phyloP scores from a whole-genome alignment of 371 early-diverging fungal genomes.

The Nosema muscidifuracis region DNA sequence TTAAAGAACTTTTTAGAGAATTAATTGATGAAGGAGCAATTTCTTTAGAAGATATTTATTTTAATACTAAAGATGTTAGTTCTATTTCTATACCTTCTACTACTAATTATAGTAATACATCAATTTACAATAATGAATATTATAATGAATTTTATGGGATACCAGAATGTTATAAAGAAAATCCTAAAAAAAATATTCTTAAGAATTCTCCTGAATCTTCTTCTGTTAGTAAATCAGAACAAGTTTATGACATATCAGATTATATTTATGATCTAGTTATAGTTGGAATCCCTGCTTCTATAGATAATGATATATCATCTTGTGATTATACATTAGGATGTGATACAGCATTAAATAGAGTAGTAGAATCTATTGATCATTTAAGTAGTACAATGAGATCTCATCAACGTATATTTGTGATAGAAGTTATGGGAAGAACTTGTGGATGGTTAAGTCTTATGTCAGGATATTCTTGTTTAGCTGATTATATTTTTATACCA shows the following conservation, averaged over 20 bases:
- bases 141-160: constrained; percentile 20
- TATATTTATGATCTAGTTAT: constrained; percentile 67
- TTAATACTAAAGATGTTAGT: neutral
- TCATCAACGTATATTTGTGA: constrained; percentile 92
- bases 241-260: no score
- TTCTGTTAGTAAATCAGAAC: no score
- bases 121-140: constrained; percentile 65
- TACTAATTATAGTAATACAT: no score
- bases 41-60: neutral
- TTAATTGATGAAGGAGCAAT: constrained; percentile 66
- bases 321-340: constrained; percentile 87
- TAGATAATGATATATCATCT: constrained; percentile 77
- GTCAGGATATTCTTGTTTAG: constrained; percentile 83
- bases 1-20: constrained; percentile 72
- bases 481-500: constrained; percentile 92
- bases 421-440: constrained; percentile 98
- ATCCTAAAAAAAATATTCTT: neutral
- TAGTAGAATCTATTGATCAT: constrained; percentile 87
- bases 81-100: neutral
- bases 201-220: no score
- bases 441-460: constrained; percentile 98
- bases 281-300: constrained; percentile 83
- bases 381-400: constrained; percentile 85
- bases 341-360: constrained; percentile 83
- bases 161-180: constrained; percentile 30